Evolutionary conservation across 805 yeast species (phyloP), one percentile per base, ranked within the genome.

Genomic region (Schwanniomyces vanrijiae): DNA sequence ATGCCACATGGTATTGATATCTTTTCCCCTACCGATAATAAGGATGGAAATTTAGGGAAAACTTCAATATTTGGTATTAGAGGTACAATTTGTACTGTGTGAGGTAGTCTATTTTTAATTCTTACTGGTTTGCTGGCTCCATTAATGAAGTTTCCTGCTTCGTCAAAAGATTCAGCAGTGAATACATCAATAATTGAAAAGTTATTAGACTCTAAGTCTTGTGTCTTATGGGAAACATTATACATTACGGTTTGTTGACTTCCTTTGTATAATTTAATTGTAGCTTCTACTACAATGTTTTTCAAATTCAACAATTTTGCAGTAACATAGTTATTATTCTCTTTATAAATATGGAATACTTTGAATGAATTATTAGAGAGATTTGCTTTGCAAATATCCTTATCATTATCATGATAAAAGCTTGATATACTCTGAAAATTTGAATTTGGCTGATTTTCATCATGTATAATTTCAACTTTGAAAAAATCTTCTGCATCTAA

Each of bases 21-120:
- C 45, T 59, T 63, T 47, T 70, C 76, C 2, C 74, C 73, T 1
- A 70, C 43, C 4, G 65, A 49, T 3, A 66, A 48, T 1, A 58
- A 44, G 2, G 47, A 37, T 2, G 52, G 25, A 11, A 44, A 45
- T 1, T 55, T 45, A 2, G 44, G 34, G 0, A 51, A 41, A 4
- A 62, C 40, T 1, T 35, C 16, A 0, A 69, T 43, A 4, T 58
- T 50, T 10, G 76, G 76, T 29, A 55, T 60, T 5, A 64, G 44
- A 2, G 68, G 65, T 13, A 47, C 34, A 4, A 63, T 50, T 20
- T 43, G 49, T 2, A 64, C 46, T 1, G 50, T 33, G 31, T 54
- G 49, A 8, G 55, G 34, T n/a, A 48, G 18, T 24, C 45, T 41
- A n/a, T 37, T 45, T 35, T 13, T 19, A 10, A 40, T 8, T 18